Evolutionary conservation across 495 filamentous ascomycete genomes (phyloP).

Genomic region (Astrothelium macrocarpum): DNA sequence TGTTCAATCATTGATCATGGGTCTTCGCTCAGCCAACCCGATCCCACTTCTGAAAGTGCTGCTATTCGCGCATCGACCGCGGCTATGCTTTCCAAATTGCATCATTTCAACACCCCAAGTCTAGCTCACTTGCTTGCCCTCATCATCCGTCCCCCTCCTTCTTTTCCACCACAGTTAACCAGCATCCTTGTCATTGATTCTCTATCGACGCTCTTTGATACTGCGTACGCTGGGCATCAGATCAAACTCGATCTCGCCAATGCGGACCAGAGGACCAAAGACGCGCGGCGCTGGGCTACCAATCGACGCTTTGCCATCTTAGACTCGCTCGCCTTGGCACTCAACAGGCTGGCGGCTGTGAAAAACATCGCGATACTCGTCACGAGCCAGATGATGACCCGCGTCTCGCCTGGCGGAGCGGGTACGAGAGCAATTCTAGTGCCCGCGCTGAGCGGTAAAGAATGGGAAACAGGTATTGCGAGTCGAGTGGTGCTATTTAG

Average conservation of each 20-base stretch:
- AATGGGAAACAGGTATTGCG: constrained; percentile 62
- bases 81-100: not conserved
- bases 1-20: constrained; percentile 6
- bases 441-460: constrained; percentile 53
- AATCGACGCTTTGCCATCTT: constrained; percentile 54
- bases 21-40: constrained; percentile 14
- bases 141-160: constrained; percentile 49
- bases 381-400: constrained; percentile 62
- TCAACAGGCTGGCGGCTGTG: constrained; percentile 61
- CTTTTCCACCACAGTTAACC: constrained; percentile 50
- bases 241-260: constrained; percentile 23
- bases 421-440: constrained; percentile 50
- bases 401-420: constrained; percentile 44
- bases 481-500: constrained; percentile 62
- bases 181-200: constrained; percentile 67
- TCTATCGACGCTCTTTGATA: constrained; percentile 60
- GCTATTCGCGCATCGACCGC: constrained; percentile 10
- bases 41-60: constrained; percentile 15
- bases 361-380: constrained; percentile 57
- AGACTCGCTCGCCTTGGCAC: constrained; percentile 43
- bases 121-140: constrained; percentile 72
- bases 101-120: constrained; percentile 37
- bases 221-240: constrained; percentile 53
- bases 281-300: constrained; percentile 45
- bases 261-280: constrained; percentile 32